These are phyloP conservation scores for Ceratocystis smalleyi DNA, from an alignment of 2,329 filamentous ascomycete species.

Conservation along the genomic window DNA sequence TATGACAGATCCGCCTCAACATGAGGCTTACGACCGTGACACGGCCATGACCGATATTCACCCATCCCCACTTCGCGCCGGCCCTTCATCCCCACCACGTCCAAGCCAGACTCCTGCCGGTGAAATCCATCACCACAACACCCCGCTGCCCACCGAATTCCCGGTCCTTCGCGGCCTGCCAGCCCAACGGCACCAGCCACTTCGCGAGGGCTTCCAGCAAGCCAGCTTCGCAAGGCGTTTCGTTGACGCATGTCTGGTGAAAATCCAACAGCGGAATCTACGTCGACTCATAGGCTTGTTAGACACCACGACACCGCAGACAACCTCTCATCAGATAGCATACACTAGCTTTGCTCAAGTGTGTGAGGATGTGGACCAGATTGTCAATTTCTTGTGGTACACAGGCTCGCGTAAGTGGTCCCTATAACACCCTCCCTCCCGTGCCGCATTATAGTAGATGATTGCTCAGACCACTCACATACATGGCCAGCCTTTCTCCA, in stretches of 20 bases:
- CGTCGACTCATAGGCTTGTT: not conserved
- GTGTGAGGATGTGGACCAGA: constrained; percentile 54
- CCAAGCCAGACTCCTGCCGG: not conserved
- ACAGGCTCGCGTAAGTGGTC: constrained; percentile 60
- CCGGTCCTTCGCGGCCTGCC: constrained; percentile 3
- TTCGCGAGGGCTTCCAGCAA: constrained; percentile 3
- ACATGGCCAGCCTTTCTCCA: constrained; percentile 23
- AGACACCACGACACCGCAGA: constrained; percentile 23
- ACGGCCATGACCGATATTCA: not conserved
- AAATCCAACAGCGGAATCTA: constrained; percentile 10
- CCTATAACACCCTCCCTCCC: not conserved
- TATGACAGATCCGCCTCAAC: not conserved
- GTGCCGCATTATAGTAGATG: not conserved
- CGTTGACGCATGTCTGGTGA: constrained; percentile 3
- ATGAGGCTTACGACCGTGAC: not conserved
- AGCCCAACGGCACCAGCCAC: not conserved
- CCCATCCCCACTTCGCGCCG: not conserved
- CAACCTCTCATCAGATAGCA: constrained; percentile 35
- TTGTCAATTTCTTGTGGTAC: constrained; percentile 74
- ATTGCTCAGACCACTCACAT: constrained; percentile 17
- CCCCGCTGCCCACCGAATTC: constrained; percentile 9
- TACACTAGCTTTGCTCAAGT: constrained; percentile 52
- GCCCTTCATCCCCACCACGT: not conserved
- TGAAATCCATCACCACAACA: not conserved
- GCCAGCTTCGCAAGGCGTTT: constrained; percentile 1